Evolutionary conservation across 2,329 filamentous ascomycete genomes (phyloP).

Genomic region (Ascosphaera aggregata): DNA sequence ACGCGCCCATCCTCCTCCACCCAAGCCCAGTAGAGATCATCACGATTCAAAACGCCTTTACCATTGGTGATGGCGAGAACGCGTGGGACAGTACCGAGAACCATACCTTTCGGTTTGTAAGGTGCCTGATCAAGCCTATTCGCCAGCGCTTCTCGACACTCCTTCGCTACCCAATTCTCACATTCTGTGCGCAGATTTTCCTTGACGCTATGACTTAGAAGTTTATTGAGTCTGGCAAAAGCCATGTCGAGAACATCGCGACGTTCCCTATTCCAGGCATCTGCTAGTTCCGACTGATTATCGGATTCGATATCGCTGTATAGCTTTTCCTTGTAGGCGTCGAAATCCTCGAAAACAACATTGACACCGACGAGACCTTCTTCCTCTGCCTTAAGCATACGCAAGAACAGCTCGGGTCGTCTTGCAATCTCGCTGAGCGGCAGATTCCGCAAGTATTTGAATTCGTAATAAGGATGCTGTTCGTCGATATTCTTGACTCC

Average conservation of each 20-base stretch:
- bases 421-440: constrained; percentile 59
- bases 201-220: constrained; percentile 82
- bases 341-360: constrained; percentile 51
- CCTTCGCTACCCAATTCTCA: constrained; percentile 73
- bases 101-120: constrained; percentile 83
- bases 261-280: constrained; percentile 81
- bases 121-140: constrained; percentile 86
- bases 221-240: constrained; percentile 54
- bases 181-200: constrained; percentile 85
- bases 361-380: constrained; percentile 78
- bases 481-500: constrained; percentile 85
- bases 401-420: constrained; percentile 72
- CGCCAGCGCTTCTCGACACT: constrained; percentile 71
- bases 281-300: constrained; percentile 82
- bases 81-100: constrained; percentile 65
- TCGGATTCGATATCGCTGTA: constrained; percentile 77
- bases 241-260: constrained; percentile 65
- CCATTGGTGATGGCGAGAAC: constrained; percentile 77
- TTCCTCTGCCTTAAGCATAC: constrained; percentile 93
- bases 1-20: constrained; percentile 82
- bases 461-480: constrained; percentile 86
- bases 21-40: constrained; percentile 76
- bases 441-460: constrained; percentile 88
- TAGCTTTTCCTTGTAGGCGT: constrained; percentile 52
- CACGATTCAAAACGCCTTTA: constrained; percentile 46